phyloP scores from a whole-genome alignment of 2,329 filamentous ascomycete genomes.

The Diaporthe sp. region DNA sequence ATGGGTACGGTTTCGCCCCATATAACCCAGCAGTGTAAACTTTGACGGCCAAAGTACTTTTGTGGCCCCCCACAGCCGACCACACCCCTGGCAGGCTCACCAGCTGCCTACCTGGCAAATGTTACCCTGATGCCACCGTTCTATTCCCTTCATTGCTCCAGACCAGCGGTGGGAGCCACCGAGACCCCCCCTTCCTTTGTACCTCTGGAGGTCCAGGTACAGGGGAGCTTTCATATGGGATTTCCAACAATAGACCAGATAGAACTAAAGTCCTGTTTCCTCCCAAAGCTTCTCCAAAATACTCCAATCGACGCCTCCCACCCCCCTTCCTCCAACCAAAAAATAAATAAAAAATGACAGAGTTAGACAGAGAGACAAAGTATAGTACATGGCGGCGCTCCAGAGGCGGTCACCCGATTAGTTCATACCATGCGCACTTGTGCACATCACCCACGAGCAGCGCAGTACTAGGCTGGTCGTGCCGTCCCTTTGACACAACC shows the following conservation, averaged over 20 bases:
- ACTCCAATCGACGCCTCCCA: background rate
- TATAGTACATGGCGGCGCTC: conserved; percentile 4
- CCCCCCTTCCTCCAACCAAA: background rate
- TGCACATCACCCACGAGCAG: background rate
- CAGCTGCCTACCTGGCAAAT: conserved; percentile 10
- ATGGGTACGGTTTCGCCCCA: conserved; percentile 34
- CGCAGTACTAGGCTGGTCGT: conserved; percentile 14
- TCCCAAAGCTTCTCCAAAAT: conserved; percentile 27
- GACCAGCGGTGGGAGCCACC: conserved; percentile 12
- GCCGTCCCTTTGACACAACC: conserved; percentile 16
- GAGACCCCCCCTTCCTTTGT: conserved; percentile 30
- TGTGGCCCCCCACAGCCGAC: conserved; percentile 23
- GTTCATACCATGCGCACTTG: conserved; percentile 6
- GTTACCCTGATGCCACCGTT: conserved; percentile 2
- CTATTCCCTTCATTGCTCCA: background rate
- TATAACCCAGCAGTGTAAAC: conserved; percentile 33
- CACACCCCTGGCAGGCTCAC: conserved; percentile 4
- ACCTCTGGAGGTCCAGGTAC: conserved; percentile 8
- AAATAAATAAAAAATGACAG: background rate
- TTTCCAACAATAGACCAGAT: conserved; percentile 34
- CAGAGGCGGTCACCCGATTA: background rate
- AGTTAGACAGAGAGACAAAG: background rate
- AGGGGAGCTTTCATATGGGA: conserved; percentile 4
- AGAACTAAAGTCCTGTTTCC: conserved; percentile 1
- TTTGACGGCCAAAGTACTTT: conserved; percentile 33